Base-by-base conservation (phyloP, 805 yeast species). In the Candida wancherniae region DNA sequence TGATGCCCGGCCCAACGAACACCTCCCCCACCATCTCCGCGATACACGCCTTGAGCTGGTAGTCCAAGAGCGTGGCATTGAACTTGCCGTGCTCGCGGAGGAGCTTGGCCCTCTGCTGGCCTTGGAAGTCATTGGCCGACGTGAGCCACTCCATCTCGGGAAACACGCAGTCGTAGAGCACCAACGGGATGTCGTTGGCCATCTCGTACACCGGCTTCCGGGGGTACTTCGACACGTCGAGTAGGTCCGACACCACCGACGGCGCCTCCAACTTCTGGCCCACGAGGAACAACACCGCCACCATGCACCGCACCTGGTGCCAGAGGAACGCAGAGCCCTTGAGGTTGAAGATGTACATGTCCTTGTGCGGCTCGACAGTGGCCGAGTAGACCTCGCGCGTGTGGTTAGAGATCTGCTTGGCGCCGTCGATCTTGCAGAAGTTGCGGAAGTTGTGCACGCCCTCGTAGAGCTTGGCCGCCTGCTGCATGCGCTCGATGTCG, bases 301-400 rank as follows among this genome's bases (percentile, higher is more conserved):
- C 75, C 92, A 92, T 92, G 45, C 95, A 87, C 36, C 98, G 73
- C 12, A 92, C 98, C 57, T 92, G 98, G 54, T 92, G 97, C 97
- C 97, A 92, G 34, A 92, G 59, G 46, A 92, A 92, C 6, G 97
- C 98, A 1, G 84, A 67, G 0, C 98, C 98, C 40, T 73, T 68
- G 31, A 92, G 61, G 51, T 86, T 87, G 53, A 90, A 77, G 34
- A 78, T 80, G 48, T 67, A 83, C 33, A 73, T 66, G 4, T 71
- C 75, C 19, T 65, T 63, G 33, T 53, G 45, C 8, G 51, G 43
- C 13, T 47, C 58, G 9, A 63, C 40, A 6, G 64, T 53, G 0
- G 86, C 67, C 29, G 64, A 57, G 22, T 71, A 48, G 10, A 92
- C 76, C 7, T 65, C 68, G 49, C 98, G 69, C n/a, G 51, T 57